Percentiles rank a stretch among this genome's conserved stretches.
These are phyloP conservation scores for Jaltomata sinuosa DNA, from an alignment of 257 asterid genomes.

Conservation along the genomic window DNA sequence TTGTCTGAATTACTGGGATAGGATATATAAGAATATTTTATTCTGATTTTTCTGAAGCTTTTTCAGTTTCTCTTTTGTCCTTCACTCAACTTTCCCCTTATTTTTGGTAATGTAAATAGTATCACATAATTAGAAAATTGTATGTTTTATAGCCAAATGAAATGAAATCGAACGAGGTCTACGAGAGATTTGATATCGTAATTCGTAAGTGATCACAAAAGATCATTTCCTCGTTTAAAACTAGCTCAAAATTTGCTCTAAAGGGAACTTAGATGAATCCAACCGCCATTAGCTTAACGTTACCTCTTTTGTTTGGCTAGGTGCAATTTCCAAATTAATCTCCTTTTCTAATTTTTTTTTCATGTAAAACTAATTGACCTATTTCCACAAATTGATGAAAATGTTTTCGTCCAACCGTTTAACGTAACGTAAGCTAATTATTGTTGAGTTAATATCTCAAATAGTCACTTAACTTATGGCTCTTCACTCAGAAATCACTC, in stretches of 20 bases:
- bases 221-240: neutral
- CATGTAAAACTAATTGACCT: neutral
- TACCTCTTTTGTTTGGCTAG: neutral
- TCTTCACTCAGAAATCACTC: too few species aligned
- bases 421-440: neutral
- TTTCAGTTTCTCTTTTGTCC: conserved; percentile 14
- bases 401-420: neutral
- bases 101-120: neutral
- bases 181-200: too few species aligned
- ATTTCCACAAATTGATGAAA: neutral
- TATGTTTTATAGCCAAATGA: too few species aligned
- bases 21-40: neutral
- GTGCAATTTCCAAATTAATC: neutral
- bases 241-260: neutral
- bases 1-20: neutral
- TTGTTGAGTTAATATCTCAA: too few species aligned
- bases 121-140: too few species aligned
- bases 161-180: neutral
- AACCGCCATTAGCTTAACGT: too few species aligned
- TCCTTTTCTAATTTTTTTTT: neutral
- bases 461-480: too few species aligned
- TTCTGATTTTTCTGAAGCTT: conserved; percentile 6
- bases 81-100: conserved; percentile 2
- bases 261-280: neutral
- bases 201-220: too few species aligned